Percentiles rank a stretch among this genome's conserved stretches.
These are phyloP conservation scores for Hyphodiscus hymeniophilus DNA, from an alignment of 495 filamentous ascomycete species.

Conservation along the genomic window DNA sequence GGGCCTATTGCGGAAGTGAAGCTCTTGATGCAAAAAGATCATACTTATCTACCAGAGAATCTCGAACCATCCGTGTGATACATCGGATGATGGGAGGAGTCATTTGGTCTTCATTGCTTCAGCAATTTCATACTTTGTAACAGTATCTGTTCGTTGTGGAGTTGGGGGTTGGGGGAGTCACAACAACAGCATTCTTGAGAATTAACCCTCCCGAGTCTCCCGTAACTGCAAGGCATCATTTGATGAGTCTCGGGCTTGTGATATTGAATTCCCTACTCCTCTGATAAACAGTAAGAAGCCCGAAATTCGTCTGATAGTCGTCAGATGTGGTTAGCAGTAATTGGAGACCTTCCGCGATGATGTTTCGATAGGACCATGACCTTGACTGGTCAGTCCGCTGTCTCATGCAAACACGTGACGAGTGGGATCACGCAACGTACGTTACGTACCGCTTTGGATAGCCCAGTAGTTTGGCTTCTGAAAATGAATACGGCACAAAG, in stretches of 20 bases:
- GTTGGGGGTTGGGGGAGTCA: slow-evolving; percentile 43
- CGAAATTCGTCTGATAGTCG: slow-evolving; percentile 26
- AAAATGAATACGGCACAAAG: slow-evolving; percentile 49
- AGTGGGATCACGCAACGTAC: background rate
- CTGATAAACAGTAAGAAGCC: background rate
- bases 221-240: slow-evolving; percentile 24
- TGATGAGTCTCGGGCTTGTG: too few relatives aligned
- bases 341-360: slow-evolving; percentile 54
- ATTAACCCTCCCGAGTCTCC: slow-evolving; percentile 50
- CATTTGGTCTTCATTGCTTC: slow-evolving; percentile 56
- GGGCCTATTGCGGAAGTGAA: slow-evolving; percentile 57
- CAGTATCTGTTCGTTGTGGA: slow-evolving; percentile 49
- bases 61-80: slow-evolving; percentile 55
- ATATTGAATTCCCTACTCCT: background rate
- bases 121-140: slow-evolving; percentile 41
- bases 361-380: slow-evolving; percentile 58
- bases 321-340: slow-evolving; percentile 31
- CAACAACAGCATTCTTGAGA: slow-evolving; percentile 48
- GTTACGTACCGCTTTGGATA: slow-evolving; percentile 45
- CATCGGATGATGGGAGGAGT: slow-evolving; percentile 64
- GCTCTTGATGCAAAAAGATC: slow-evolving; percentile 43
- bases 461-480: slow-evolving; percentile 69
- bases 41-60: slow-evolving; percentile 52
- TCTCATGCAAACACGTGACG: background rate
- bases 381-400: slow-evolving; percentile 28